Conservation (phyloP, 169 alveolate genomes). For the Cryptosporidium muris region DNA sequence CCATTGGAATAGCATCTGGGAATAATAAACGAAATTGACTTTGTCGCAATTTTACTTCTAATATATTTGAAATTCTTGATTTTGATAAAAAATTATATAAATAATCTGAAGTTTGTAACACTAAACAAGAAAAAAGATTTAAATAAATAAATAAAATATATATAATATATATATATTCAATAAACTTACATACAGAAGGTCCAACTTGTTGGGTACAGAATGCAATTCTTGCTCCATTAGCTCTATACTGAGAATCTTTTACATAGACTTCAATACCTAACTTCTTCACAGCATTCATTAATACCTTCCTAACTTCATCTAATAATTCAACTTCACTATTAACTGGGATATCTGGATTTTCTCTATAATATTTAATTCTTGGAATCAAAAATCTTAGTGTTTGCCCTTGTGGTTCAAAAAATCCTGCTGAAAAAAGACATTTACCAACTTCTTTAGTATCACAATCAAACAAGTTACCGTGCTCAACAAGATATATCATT, state of each 20-base stretch:
- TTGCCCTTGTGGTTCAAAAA: constrained; percentile 70
- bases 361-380: constrained; percentile 44
- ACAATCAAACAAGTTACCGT: constrained; percentile 58
- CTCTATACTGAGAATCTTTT: constrained; percentile 61
- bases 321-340: constrained; percentile 39
- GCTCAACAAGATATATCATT: constrained; percentile 63
- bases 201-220: constrained; percentile 64
- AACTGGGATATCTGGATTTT: constrained; percentile 48
- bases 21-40: constrained; percentile 25
- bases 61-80: constrained; percentile 22
- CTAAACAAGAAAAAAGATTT: constrained; percentile 1
- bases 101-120: constrained; percentile 58
- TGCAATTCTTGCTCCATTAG: constrained; percentile 65
- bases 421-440: constrained; percentile 31
- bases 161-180: neutral
- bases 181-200: constrained; percentile 63
- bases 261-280: constrained; percentile 57
- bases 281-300: constrained; percentile 34
- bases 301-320: constrained; percentile 50
- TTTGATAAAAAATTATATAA: constrained; percentile 44
- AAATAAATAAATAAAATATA: neutral
- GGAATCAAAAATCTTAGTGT: constrained; percentile 60
- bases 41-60: constrained; percentile 2
- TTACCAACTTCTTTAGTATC: constrained; percentile 62
- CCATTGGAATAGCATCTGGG: constrained; percentile 70